phyloP scores from a whole-genome alignment of 2,329 filamentous ascomycete species.

The Myrmaecium sp. region DNA sequence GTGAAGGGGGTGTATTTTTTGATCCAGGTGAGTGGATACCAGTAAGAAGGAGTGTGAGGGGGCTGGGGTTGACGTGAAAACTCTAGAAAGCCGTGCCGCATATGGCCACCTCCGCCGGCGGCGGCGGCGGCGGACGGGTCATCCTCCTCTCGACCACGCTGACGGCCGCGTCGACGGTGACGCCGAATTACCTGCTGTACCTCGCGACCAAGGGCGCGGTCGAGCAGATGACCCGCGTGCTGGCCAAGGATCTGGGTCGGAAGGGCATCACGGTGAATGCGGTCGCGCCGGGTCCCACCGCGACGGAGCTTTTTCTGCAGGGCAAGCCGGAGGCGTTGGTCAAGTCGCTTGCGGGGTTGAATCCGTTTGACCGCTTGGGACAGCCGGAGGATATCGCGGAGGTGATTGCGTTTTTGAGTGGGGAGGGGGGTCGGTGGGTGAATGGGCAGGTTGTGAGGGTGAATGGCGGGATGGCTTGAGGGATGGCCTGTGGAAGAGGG shows the following conservation, averaged over 20 bases:
- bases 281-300: slow-evolving; percentile 37
- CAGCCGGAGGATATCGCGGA: slow-evolving; percentile 12
- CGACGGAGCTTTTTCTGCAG: slow-evolving; percentile 37
- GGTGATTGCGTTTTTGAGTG: slow-evolving; percentile 9
- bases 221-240: slow-evolving; percentile 38
- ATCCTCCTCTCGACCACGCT: slow-evolving; percentile 35
- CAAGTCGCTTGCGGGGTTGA: slow-evolving; percentile 1
- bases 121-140: slow-evolving; percentile 15
- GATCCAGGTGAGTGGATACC: too few relatives aligned
- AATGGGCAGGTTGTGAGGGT: slow-evolving; percentile 14
- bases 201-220: slow-evolving; percentile 40
- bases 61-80: too few relatives aligned
- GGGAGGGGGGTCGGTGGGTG: slow-evolving; percentile 9
- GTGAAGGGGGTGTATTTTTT: slow-evolving; percentile 29
- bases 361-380: slow-evolving; percentile 8
- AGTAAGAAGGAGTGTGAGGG: too few relatives aligned
- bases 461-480: slow-evolving; percentile 13
- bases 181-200: slow-evolving; percentile 35
- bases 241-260: slow-evolving; percentile 38
- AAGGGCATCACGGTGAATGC: slow-evolving; percentile 36
- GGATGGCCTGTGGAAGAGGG: too few relatives aligned
- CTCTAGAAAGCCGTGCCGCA: slow-evolving; percentile 35
- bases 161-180: slow-evolving; percentile 21
- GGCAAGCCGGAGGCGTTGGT: slow-evolving; percentile 12
- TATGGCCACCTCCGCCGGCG: slow-evolving; percentile 22